These are phyloP conservation scores for Cladosporium sp. DNA, from an alignment of 2,329 filamentous ascomycete species.

Conservation along the genomic window DNA sequence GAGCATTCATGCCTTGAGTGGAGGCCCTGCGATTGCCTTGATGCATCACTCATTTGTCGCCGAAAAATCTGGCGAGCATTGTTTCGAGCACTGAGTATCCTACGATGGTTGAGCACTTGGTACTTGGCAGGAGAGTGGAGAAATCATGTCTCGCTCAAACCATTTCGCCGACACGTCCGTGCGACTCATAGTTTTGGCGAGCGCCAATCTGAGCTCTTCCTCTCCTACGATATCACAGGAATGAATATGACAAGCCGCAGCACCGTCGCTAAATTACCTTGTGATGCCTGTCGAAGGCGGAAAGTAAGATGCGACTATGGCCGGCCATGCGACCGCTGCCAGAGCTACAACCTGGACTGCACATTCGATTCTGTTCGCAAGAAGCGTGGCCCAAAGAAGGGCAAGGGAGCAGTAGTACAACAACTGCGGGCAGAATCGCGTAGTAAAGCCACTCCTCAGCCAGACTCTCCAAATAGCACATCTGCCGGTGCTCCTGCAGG, in stretches of 20 bases:
- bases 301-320: constrained; percentile 25
- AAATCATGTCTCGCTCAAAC: constrained; percentile 9
- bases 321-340: constrained; percentile 23
- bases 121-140: neutral
- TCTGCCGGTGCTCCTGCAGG: neutral
- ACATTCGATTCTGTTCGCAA: constrained; percentile 21
- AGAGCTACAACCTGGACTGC: constrained; percentile 19
- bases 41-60: neutral
- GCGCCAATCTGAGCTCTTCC: neutral
- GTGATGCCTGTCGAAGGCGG: constrained; percentile 21
- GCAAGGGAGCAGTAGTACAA: constrained; percentile 23
- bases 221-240: neutral
- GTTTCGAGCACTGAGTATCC: neutral
- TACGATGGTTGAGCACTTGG: neutral
- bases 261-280: constrained; percentile 15
- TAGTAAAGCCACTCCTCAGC: neutral
- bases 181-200: neutral
- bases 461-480: neutral
- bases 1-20: neutral
- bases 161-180: neutral
- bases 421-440: constrained; percentile 19
- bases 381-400: constrained; percentile 21
- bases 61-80: constrained; percentile 1
- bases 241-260: neutral
- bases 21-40: neutral